Conservation (phyloP, 2,329 filamentous ascomycete species). For the Cladophialophora bantiana region DNA sequence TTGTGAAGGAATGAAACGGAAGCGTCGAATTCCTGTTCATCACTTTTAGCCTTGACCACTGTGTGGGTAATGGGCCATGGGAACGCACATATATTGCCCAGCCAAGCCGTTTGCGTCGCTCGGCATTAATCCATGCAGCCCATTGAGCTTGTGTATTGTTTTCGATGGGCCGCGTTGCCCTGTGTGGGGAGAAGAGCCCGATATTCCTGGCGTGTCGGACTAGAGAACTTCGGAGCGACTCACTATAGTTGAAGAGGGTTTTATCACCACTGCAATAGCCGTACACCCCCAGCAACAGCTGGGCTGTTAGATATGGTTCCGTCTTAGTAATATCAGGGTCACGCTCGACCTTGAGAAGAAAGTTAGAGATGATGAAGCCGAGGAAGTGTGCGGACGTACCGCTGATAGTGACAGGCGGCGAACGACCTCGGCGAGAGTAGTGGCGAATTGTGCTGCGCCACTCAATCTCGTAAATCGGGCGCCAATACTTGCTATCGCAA, state of each 20-base stretch:
- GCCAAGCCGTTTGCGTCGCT: constrained; percentile 4
- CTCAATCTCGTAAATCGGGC: constrained; percentile 15
- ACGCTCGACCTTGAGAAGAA: neutral
- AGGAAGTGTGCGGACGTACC: neutral
- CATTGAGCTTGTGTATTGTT: constrained; percentile 5
- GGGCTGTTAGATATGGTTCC: constrained; percentile 15
- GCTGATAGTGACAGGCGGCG: constrained; percentile 6
- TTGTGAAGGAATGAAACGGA: constrained; percentile 12
- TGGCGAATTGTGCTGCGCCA: constrained; percentile 14
- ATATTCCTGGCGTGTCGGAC: neutral
- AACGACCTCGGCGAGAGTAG: constrained; percentile 10
- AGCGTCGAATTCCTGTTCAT: constrained; percentile 16
- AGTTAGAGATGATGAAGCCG: too few relatives aligned
- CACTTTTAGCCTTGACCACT: constrained; percentile 1
- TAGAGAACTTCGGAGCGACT: neutral
- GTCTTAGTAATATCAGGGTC: neutral
- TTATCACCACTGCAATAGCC: constrained; percentile 15
- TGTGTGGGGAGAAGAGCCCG: constrained; percentile 1
- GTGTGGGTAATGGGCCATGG: neutral
- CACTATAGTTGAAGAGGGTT: constrained; percentile 7
- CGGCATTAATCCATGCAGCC: constrained; percentile 14
- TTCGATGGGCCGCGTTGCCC: too few relatives aligned
- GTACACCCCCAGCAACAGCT: constrained; percentile 15
- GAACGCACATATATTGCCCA: constrained; percentile 22
- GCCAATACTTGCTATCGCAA: constrained; percentile 20